Percentiles rank a stretch among this genome's conserved stretches.
Evolutionary conservation across 2,329 filamentous ascomycete species (phyloP).

Genomic region (Monosporascus sp.): DNA sequence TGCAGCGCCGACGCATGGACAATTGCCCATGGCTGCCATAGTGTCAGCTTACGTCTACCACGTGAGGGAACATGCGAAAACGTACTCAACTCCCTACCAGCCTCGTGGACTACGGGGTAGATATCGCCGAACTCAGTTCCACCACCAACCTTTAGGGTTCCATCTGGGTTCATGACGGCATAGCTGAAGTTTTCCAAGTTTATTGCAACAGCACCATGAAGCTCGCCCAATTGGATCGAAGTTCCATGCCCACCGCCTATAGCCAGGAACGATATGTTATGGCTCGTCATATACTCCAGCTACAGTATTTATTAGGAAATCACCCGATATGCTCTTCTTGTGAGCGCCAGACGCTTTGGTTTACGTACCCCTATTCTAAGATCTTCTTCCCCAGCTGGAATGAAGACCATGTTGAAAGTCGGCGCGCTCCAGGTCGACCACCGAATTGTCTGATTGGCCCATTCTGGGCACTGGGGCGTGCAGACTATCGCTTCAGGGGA

Average conservation of each 20-base stretch:
- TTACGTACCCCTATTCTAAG: slow-evolving; percentile 7
- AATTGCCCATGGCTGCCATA: slow-evolving; percentile 1
- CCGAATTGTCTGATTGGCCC: slow-evolving; percentile 4
- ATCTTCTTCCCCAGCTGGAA: slow-evolving; percentile 8
- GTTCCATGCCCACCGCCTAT: slow-evolving; percentile 9
- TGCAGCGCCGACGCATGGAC: slow-evolving; percentile 4
- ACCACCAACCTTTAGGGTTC: slow-evolving; percentile 6
- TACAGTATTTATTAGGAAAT: background rate
- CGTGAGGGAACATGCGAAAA: background rate
- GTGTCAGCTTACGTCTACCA: background rate
- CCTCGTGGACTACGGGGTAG: slow-evolving; percentile 3
- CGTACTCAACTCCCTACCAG: slow-evolving; percentile 8
- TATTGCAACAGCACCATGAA: slow-evolving; percentile 7
- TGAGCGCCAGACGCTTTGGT: background rate
- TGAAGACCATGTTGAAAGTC: slow-evolving; percentile 6
- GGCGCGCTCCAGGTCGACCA: slow-evolving; percentile 10
- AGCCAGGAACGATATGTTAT: slow-evolving; percentile 10
- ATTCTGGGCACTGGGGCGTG: slow-evolving; percentile 5
- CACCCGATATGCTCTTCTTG: background rate
- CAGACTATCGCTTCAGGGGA: slow-evolving; percentile 6
- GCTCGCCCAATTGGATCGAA: slow-evolving; percentile 2
- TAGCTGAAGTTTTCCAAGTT: slow-evolving; percentile 9
- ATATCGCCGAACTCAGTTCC: slow-evolving; percentile 4
- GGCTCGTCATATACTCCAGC: slow-evolving; percentile 9
- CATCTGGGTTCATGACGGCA: slow-evolving; percentile 5